phyloP scores from a whole-genome alignment of 2,329 filamentous ascomycete species.

The Pseudonectria foliicola region DNA sequence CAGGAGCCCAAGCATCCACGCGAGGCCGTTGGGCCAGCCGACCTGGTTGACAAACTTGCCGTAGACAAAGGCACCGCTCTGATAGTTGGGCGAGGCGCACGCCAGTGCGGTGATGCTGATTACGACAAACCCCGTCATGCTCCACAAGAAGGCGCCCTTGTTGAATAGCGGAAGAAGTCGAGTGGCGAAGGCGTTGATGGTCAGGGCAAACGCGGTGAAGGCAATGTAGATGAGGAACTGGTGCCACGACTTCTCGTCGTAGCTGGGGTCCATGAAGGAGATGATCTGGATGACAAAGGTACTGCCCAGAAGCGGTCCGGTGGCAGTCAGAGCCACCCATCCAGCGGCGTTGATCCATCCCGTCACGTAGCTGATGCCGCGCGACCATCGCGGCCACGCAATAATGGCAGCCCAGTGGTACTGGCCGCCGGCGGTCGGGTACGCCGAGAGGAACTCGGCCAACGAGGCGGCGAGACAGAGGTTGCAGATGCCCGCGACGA shows the following conservation, averaged over 20 bases:
- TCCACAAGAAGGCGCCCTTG: constrained; percentile 65
- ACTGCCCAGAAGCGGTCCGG: constrained; percentile 59
- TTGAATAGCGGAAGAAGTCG: constrained; percentile 56
- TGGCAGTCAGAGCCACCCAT: constrained; percentile 63
- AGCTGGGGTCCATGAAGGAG: constrained; percentile 51
- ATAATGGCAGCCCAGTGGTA: constrained; percentile 68
- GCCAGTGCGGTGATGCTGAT: constrained; percentile 64
- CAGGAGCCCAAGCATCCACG: constrained; percentile 48
- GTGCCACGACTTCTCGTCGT: constrained; percentile 56
- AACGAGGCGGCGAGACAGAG: constrained; percentile 61
- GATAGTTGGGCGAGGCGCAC: constrained; percentile 58
- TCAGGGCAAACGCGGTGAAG: constrained; percentile 53
- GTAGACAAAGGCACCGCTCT: constrained; percentile 59
- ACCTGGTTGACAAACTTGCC: constrained; percentile 60
- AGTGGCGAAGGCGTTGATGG: constrained; percentile 57
- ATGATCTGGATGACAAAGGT: constrained; percentile 61
- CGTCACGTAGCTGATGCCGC: constrained; percentile 60
- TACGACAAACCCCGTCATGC: constrained; percentile 58
- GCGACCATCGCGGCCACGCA: constrained; percentile 52
- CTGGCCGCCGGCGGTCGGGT: constrained; percentile 52
- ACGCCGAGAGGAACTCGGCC: constrained; percentile 64
- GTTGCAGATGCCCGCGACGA: constrained; percentile 59
- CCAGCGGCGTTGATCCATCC: constrained; percentile 70
- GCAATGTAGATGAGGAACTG: constrained; percentile 67
- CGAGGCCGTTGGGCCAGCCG: constrained; percentile 62